Base-by-base conservation (phyloP, 441 rosid species). In the Flueggea neowawraea region DNA sequence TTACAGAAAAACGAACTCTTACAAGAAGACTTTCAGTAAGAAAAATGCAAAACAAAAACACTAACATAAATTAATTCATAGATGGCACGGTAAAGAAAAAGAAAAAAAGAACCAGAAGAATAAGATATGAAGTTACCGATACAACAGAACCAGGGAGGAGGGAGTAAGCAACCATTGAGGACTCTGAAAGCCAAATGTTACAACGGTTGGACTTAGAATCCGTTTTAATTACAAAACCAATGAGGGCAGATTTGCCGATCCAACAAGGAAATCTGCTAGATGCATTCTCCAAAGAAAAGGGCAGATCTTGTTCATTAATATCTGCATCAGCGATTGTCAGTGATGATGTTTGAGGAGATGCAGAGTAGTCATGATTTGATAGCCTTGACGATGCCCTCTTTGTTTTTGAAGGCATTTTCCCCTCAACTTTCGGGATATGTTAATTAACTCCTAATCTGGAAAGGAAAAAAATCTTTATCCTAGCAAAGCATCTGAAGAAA, bases 131-230 rank as follows among this genome's bases (percentile, higher is more conserved):
- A 47, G 56, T 74, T 84, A 95, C 97, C 86, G 97, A 86, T 0
- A 95, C 96, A 58, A 75, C 53, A 12, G 96, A 84, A 39, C 92
- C 96, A 58, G 96, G 95, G 16, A 68, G 57, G 32, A 89, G 55
- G 9, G 85, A 83, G 62, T 84, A 78, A 62, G 90, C 72, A 55
- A 82, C 79, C 96, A 91, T 83, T 39, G 90, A 82, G 80, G 79
- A 63, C 75, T 95, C 94, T 1, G 97, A 89, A 31, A 95, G 60
- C 99, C 99, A 91, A 66, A 95, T 72, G 76, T 75, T 87, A 58
- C 86, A 86, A 61, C 85, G 87, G 77, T 76, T 75, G 15, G 79
- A 72, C 5, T 74, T 79, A 1, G 79, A 47, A n/a, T n/a, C n/a
- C 14, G 75, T 80, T 61, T 80, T 83, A 10, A 69, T 53, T 52